A percentile compares a stretch with the other conserved stretches of the same genome.
Conservation (phyloP, 2,329 filamentous ascomycete genomes). For the Fusarium tanahbumbuense region DNA sequence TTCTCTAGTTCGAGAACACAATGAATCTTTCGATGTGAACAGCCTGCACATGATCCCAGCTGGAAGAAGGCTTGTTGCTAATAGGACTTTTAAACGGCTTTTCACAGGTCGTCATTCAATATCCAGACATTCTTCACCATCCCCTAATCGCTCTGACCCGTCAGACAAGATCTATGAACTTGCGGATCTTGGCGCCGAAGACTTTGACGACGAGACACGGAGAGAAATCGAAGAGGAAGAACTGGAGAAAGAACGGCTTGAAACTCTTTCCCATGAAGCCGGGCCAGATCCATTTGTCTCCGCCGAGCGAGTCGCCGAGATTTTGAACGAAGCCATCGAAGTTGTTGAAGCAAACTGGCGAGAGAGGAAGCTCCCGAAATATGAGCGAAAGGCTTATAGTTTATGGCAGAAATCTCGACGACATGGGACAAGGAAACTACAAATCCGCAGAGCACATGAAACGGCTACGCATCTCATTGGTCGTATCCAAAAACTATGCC, state of each 20-base stretch:
- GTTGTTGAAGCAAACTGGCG: slow-evolving; percentile 67
- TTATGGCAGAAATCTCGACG: slow-evolving; percentile 71
- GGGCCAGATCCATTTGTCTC: slow-evolving; percentile 49
- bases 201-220: slow-evolving; percentile 66
- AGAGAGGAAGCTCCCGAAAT: slow-evolving; percentile 65
- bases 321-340: slow-evolving; percentile 56
- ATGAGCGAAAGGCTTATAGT: slow-evolving; percentile 66
- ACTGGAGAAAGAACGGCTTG: slow-evolving; percentile 22
- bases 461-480: slow-evolving; percentile 57
- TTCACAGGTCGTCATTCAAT: slow-evolving; percentile 48
- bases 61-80: slow-evolving; percentile 59
- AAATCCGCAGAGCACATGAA: slow-evolving; percentile 59
- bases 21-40: slow-evolving; percentile 45
- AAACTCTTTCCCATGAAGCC: slow-evolving; percentile 1
- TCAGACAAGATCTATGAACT: slow-evolving; percentile 23
- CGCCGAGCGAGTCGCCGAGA: slow-evolving; percentile 45
- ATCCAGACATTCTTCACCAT: slow-evolving; percentile 23
- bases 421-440: slow-evolving; percentile 48
- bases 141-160: slow-evolving; percentile 17
- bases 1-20: slow-evolving; percentile 37
- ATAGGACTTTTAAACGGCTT: slow-evolving; percentile 55
- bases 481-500: slow-evolving; percentile 67
- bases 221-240: slow-evolving; percentile 66
- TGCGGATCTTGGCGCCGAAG: slow-evolving; percentile 44
- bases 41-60: slow-evolving; percentile 50